These are phyloP conservation scores for Leishmania braziliensis DNA, from an alignment of 208 protist genomes.

Conservation along the genomic window DNA sequence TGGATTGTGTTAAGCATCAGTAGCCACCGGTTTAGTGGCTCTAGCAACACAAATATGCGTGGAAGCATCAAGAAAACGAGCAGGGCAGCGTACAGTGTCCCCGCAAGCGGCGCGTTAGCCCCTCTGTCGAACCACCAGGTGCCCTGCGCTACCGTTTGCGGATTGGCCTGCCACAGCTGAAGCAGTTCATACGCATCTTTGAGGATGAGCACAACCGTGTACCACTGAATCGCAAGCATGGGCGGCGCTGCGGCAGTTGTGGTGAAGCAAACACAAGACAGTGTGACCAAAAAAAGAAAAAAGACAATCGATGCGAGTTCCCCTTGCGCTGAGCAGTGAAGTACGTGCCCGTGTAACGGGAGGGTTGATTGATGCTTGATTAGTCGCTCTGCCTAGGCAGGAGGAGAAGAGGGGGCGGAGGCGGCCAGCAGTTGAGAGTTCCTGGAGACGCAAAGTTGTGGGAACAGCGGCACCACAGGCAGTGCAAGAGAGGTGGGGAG, in stretches of 20 bases:
- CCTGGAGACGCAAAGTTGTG: background rate
- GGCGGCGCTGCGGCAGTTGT: background rate
- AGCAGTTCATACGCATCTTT: conserved; percentile 41
- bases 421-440: background rate
- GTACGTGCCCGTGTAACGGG: background rate
- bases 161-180: conserved; percentile 27
- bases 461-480: background rate
- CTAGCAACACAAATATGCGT: conserved; percentile 46
- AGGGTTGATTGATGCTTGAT: background rate
- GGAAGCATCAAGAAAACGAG: conserved; percentile 52
- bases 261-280: background rate
- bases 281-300: too few relatives aligned
- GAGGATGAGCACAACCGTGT: conserved; percentile 39
- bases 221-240: conserved; percentile 61
- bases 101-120: conserved; percentile 42
- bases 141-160: conserved; percentile 22
- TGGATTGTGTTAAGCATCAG: conserved; percentile 47
- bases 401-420: background rate
- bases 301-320: background rate
- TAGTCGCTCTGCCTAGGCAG: background rate
- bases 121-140: conserved; percentile 52
- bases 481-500: background rate
- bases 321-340: background rate
- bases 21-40: conserved; percentile 65
- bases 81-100: conserved; percentile 38